Conservation (phyloP, 2,329 filamentous ascomycete species). For the Exophiala mesophila region DNA sequence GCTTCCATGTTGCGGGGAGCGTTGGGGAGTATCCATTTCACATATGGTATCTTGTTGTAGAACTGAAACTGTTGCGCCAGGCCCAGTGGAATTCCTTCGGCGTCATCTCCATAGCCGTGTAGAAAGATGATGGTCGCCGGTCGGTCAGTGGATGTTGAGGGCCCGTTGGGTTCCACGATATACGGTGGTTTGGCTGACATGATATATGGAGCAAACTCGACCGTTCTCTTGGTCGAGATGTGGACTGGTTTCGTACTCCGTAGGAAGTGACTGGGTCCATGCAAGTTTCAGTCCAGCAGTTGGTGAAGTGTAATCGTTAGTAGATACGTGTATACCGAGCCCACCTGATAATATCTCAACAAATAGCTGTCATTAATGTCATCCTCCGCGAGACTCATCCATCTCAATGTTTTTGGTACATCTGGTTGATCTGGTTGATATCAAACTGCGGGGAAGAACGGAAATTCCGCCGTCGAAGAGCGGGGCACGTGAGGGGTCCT, state of each 20-base stretch:
- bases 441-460: background rate
- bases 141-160: constrained; percentile 15
- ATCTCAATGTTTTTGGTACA: too few relatives aligned
- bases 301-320: too few relatives aligned
- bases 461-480: background rate
- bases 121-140: constrained; percentile 29
- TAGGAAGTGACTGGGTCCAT: too few relatives aligned
- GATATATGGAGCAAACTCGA: background rate
- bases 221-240: background rate
- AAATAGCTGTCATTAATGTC: too few relatives aligned
- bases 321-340: too few relatives aligned
- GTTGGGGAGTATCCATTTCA: constrained; percentile 49
- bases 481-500: background rate
- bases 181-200: constrained; percentile 22
- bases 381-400: too few relatives aligned
- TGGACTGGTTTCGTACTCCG: too few relatives aligned
- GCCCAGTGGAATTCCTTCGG: constrained; percentile 40
- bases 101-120: constrained; percentile 46
- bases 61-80: constrained; percentile 46
- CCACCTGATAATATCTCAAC: too few relatives aligned
- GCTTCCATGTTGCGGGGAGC: constrained; percentile 45
- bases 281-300: too few relatives aligned
- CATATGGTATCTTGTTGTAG: constrained; percentile 44
- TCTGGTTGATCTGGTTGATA: too few relatives aligned
- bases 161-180: constrained; percentile 18